Conservation (phyloP, 192 early-diverging fungal species). For the Phycomyces nitens region DNA sequence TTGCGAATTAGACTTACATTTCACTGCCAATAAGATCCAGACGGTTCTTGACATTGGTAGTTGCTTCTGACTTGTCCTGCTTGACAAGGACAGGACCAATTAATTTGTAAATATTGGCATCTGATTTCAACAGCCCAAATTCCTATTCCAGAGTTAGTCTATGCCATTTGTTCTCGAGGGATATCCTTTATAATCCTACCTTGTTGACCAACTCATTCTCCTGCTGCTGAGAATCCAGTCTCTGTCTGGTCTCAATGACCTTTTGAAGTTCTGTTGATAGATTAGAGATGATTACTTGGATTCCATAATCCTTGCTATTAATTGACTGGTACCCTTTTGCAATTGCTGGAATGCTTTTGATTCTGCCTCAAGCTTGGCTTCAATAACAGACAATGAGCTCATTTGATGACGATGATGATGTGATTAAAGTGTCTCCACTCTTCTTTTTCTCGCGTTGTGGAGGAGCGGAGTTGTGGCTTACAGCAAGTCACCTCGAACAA, state of each 20-base stretch:
- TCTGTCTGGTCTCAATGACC: constrained; percentile 70
- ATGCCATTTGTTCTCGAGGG: not conserved
- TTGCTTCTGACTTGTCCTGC: constrained; percentile 86
- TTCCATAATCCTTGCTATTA: not conserved
- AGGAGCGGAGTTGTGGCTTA: constrained; percentile 1
- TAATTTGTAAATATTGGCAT: constrained; percentile 90
- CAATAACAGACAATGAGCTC: constrained; percentile 44
- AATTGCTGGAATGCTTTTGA: constrained; percentile 68
- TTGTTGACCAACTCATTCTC: constrained; percentile 92
- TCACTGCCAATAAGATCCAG: constrained; percentile 86
- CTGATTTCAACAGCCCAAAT: constrained; percentile 78
- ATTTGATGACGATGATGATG: constrained; percentile 4
- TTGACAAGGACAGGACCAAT: constrained; percentile 94
- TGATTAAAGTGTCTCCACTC: not conserved
- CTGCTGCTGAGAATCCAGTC: constrained; percentile 92
- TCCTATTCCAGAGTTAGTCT: constrained; percentile 52
- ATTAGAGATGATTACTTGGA: not conserved
- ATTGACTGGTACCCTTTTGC: constrained; percentile 58
- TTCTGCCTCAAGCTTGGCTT: constrained; percentile 66
- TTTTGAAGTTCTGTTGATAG: constrained; percentile 63
- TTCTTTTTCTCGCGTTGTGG: constrained; percentile 2
- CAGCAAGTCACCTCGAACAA: constrained; percentile 1
- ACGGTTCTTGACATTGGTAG: constrained; percentile 88
- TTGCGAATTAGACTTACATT: constrained; percentile 69
- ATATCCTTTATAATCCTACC: constrained; percentile 34